Percentiles rank a stretch among this genome's conserved stretches.
phyloP scores from a whole-genome alignment of 306 rosid genomes.

The Herpetospermum pedunculosum region DNA sequence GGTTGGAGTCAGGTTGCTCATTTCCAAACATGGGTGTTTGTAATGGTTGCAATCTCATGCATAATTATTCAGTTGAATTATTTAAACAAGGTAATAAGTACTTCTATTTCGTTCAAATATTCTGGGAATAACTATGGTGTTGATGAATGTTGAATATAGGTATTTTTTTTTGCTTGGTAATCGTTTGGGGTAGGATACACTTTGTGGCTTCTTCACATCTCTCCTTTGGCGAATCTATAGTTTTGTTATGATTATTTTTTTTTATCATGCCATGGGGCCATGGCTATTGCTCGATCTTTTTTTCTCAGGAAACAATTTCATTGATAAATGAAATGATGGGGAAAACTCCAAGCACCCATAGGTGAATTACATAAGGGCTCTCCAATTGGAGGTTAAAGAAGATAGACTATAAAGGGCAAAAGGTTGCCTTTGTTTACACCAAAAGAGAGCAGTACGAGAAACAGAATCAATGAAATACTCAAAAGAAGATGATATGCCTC shows the following conservation, averaged over 20 bases:
- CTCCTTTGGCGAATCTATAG: background rate
- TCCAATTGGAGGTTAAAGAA: too few relatives aligned
- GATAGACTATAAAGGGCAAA: too few relatives aligned
- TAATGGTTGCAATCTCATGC: conserved; percentile 59
- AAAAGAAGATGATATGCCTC: too few relatives aligned
- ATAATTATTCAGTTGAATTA: conserved; percentile 66
- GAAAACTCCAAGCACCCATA: too few relatives aligned
- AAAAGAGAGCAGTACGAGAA: too few relatives aligned
- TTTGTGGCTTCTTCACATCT: background rate
- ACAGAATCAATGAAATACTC: too few relatives aligned
- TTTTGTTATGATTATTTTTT: background rate
- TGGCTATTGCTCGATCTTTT: background rate
- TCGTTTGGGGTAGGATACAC: background rate
- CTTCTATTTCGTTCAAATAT: background rate
- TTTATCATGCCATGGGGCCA: background rate
- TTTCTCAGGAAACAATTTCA: too few relatives aligned
- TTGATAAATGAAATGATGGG: too few relatives aligned
- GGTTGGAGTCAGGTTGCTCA: conserved; percentile 54
- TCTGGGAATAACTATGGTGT: background rate
- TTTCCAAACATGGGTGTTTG: conserved; percentile 80
- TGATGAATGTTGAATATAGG: background rate
- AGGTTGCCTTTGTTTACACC: too few relatives aligned
- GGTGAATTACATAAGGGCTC: too few relatives aligned
- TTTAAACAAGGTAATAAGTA: conserved; percentile 57
- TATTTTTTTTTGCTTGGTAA: background rate